These are phyloP conservation scores for Chlamydomonas sp. DNA, from an alignment of 139 green algal species.

Conservation along the genomic window DNA sequence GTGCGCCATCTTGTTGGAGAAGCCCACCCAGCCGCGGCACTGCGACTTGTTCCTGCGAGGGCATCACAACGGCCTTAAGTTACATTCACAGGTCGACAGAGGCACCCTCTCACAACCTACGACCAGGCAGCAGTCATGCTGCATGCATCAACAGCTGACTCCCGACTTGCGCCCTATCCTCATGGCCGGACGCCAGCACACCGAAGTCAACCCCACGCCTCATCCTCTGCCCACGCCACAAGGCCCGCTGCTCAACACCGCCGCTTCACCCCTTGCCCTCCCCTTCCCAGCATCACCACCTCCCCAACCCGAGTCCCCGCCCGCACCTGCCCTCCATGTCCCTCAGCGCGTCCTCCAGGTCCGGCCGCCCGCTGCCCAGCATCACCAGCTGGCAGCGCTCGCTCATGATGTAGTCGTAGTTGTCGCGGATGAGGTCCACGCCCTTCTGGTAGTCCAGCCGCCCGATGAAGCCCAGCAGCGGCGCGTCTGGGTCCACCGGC, in stretches of 20 bases:
- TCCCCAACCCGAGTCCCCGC: background rate
- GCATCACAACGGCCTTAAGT: background rate
- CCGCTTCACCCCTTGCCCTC: background rate
- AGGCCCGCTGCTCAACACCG: too few species aligned
- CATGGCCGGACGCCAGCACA: too few species aligned
- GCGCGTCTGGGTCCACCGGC: slow-evolving; percentile 82
- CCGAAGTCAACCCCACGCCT: too few species aligned
- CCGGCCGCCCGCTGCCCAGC: slow-evolving; percentile 88
- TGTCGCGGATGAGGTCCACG: slow-evolving; percentile 96
- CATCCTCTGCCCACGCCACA: too few species aligned
- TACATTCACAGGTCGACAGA: too few species aligned
- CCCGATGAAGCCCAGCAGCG: slow-evolving; percentile 94
- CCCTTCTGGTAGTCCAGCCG: slow-evolving; percentile 98
- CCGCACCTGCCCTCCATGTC: slow-evolving; percentile 70
- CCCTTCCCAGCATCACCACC: background rate
- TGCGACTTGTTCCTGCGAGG: slow-evolving; percentile 49
- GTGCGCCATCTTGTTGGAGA: slow-evolving; percentile 91
- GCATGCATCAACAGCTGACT: too few species aligned
- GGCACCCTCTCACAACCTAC: too few species aligned
- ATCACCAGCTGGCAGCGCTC: slow-evolving; percentile 93
- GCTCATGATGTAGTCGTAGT: slow-evolving; percentile 88
- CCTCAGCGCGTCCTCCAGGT: slow-evolving; percentile 87
- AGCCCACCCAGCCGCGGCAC: slow-evolving; percentile 93
- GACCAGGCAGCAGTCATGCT: too few species aligned
- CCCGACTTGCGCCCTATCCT: too few species aligned